Evolutionary conservation across 2,329 filamentous ascomycete species (phyloP).

Genomic region (Fusarium miscanthi): DNA sequence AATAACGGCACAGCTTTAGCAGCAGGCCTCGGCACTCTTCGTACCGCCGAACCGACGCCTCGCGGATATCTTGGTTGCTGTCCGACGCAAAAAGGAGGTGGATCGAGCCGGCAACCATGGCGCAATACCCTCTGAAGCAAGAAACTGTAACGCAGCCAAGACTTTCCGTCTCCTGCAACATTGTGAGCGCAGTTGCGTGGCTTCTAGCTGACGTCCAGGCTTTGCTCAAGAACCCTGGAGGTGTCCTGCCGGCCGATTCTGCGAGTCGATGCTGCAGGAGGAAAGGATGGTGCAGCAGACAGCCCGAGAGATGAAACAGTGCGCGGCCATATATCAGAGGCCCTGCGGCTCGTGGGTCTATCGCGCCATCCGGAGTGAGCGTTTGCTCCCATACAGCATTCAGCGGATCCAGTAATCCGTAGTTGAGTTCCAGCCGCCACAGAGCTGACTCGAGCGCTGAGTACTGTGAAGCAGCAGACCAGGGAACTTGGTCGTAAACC

Average conservation of each 20-base stretch:
- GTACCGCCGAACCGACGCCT: not conserved
- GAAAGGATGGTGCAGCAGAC: not conserved
- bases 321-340: not conserved
- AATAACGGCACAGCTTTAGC: not conserved
- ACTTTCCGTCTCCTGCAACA: not conserved
- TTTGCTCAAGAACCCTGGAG: not conserved
- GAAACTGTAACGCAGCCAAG: not conserved
- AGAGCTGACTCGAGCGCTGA: not conserved
- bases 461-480: not conserved
- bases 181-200: not conserved
- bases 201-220: not conserved
- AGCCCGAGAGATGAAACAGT: not conserved
- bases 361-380: not conserved
- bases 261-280: not conserved
- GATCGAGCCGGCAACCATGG: not conserved
- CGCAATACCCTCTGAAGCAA: not conserved
- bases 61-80: not conserved
- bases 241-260: not conserved
- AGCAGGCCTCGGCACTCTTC: not conserved
- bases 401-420: not conserved
- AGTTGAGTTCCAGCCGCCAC: not conserved
- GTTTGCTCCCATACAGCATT: not conserved
- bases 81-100: not conserved
- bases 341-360: not conserved
- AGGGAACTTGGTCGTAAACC: not conserved